Base-by-base conservation (phyloP, 768 basidiomycete species). In the Pisolithus albus region DNA sequence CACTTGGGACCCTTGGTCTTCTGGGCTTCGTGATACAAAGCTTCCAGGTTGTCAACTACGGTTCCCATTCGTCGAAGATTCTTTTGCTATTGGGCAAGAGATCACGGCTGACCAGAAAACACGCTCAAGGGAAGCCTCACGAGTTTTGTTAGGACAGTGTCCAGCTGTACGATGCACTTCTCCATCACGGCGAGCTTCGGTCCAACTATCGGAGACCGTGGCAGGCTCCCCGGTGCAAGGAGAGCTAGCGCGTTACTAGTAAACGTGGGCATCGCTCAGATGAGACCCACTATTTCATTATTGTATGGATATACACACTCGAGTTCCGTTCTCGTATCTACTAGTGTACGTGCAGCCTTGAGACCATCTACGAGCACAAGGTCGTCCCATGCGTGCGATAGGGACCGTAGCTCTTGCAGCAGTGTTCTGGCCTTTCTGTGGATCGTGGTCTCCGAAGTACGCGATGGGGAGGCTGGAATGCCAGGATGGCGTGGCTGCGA, bases 241-340 rank as follows among this genome's bases (percentile, higher is more conserved):
- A 80, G 62, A 37, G 79, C 73, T 6, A 92, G 71, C 34, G 74
- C 73, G 64, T 92, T 91, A 59, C 87, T 89, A 59, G 9, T 34
- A 5, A 34, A 19, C 19, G 28, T 47, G 32, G 23, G 21, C 43
- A 15, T 47, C 47, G 53, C 50, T 37, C 26, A 42, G 32, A n/a
- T 7, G 32, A 24, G 15, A 28, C 28, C 5, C 19, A 8, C 9
- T 16, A 45, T 21, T n/a, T 28, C 34, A 34, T 15, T 34, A 34
- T 55, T 3, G n/a, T n/a, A 45, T 11, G 24, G 8, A n/a, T 5
- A 41, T 41, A 73, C 83, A 59, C 70, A 93, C 92, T 91, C 86
- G 55, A 95, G 75, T 61, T 91, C 88, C 15, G 92, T 95, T 18
- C 88, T 76, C 16, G 86, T 70, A 60, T 94, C 88, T 2, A 90